Conservation (phyloP, 805 yeast genomes). For the Kluyveromyces siamensis region DNA sequence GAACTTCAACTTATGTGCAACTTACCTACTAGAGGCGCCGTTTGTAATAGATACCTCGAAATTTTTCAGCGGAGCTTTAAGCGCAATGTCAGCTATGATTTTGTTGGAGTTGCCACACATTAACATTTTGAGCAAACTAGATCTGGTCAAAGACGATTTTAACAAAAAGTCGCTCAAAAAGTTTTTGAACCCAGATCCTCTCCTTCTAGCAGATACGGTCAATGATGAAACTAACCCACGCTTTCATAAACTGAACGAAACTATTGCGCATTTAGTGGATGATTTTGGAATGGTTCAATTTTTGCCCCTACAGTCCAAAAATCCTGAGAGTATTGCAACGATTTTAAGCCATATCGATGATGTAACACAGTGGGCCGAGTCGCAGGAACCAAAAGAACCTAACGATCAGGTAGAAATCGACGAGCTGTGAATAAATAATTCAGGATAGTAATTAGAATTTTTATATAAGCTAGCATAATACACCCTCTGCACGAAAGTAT, state of each 20-base stretch:
- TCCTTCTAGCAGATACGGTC: slow-evolving; percentile 47
- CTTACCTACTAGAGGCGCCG: slow-evolving; percentile 88
- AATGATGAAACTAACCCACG: slow-evolving; percentile 47
- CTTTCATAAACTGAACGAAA: slow-evolving; percentile 61
- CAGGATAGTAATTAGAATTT: not conserved
- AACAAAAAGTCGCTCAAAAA: slow-evolving; percentile 70
- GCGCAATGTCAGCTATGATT: slow-evolving; percentile 99
- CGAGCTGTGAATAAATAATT: slow-evolving; percentile 33
- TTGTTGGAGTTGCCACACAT: slow-evolving; percentile 90
- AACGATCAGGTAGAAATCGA: slow-evolving; percentile 63
- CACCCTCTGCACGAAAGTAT: not conserved
- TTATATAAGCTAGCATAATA: not conserved
- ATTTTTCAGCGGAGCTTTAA: slow-evolving; percentile 88
- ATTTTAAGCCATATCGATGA: slow-evolving; percentile 91
- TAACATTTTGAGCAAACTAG: slow-evolving; percentile 80
- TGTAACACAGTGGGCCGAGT: slow-evolving; percentile 94
- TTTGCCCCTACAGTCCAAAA: slow-evolving; percentile 75
- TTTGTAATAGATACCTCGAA: slow-evolving; percentile 85
- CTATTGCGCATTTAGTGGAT: slow-evolving; percentile 85
- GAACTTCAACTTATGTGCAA: slow-evolving; percentile 84
- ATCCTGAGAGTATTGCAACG: slow-evolving; percentile 66
- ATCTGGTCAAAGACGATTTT: slow-evolving; percentile 71
- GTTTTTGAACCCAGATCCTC: slow-evolving; percentile 87
- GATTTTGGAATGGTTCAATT: slow-evolving; percentile 99
- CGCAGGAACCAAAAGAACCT: slow-evolving; percentile 96